Percentiles rank a stretch among this genome's conserved stretches.
phyloP scores from a whole-genome alignment of 106 monocot genomes.

The Acanthochlamys bracteata region DNA sequence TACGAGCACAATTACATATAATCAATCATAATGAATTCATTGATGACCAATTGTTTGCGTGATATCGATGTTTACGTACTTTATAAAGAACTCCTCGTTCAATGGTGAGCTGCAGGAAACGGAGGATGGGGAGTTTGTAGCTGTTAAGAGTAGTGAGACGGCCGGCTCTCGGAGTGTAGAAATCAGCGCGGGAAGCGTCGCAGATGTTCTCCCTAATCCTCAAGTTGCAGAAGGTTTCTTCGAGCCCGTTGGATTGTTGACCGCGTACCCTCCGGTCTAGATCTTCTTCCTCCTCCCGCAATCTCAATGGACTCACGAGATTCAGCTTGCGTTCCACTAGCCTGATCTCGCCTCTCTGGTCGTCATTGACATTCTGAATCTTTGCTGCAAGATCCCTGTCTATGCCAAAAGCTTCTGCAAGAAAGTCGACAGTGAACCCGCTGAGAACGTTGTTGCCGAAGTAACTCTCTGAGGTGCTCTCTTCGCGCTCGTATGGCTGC shows the following conservation, averaged over 20 bases:
- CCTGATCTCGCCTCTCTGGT: conserved; percentile 30
- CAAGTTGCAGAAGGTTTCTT: conserved; percentile 39
- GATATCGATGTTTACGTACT: conserved; percentile 12
- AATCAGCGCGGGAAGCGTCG: conserved; percentile 27
- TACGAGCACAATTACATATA: not conserved
- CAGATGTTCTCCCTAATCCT: conserved; percentile 39
- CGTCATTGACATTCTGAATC: conserved; percentile 24
- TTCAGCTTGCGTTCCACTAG: conserved; percentile 19
- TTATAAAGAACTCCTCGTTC: conserved; percentile 22
- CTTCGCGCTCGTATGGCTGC: not conserved
- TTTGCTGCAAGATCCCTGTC: conserved; percentile 23
- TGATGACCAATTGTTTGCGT: not conserved
- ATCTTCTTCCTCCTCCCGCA: not conserved
- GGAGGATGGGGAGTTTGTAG: conserved; percentile 45
- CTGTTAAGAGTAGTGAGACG: conserved; percentile 33
- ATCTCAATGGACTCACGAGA: conserved; percentile 11
- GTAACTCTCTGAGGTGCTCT: not conserved
- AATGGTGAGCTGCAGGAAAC: conserved; percentile 28
- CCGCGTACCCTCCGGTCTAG: not conserved
- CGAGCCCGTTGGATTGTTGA: conserved; percentile 28
- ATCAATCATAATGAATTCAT: not conserved
- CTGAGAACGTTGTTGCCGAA: conserved; percentile 22
- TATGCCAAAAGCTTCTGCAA: conserved; percentile 33
- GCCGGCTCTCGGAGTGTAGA: conserved; percentile 28
- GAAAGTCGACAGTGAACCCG: conserved; percentile 24